Conservation (phyloP, 306 rosid genomes). For the Quercus alba region DNA sequence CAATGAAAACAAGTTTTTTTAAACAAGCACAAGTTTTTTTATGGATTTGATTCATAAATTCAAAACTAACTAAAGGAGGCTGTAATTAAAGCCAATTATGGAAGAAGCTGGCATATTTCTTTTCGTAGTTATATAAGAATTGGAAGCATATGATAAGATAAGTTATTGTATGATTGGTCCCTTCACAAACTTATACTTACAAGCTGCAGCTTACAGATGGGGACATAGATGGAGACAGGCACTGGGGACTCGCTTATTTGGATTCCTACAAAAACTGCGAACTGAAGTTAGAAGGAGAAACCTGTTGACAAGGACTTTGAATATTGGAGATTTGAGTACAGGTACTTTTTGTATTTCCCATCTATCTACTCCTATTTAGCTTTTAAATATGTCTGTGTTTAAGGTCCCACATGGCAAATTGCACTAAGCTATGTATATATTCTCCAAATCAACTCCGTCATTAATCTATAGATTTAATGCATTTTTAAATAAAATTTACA, state of each 20-base stretch:
- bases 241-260: not conserved
- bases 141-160: not conserved
- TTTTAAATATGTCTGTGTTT: not conserved
- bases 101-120: not conserved
- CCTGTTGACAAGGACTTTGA: not conserved
- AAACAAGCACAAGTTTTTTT: no score
- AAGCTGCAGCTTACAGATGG: no score
- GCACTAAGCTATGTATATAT: slow-evolving; percentile 25
- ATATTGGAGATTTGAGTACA: not conserved
- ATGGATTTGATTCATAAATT: not conserved
- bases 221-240: not conserved
- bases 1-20: no score
- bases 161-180: not conserved
- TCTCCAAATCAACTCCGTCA: slow-evolving; percentile 32
- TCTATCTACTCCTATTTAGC: slow-evolving; percentile 14
- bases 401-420: slow-evolving; percentile 27
- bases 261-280: not conserved
- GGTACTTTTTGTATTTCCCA: slow-evolving; percentile 2
- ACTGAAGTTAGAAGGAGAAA: not conserved
- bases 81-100: not conserved
- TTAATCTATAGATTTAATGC: slow-evolving; percentile 22
- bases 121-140: not conserved
- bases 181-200: no score
- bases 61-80: not conserved
- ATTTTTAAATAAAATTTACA: not conserved